Conservation (phyloP, 2,329 filamentous ascomycete species). For the Scytalidium sp. region DNA sequence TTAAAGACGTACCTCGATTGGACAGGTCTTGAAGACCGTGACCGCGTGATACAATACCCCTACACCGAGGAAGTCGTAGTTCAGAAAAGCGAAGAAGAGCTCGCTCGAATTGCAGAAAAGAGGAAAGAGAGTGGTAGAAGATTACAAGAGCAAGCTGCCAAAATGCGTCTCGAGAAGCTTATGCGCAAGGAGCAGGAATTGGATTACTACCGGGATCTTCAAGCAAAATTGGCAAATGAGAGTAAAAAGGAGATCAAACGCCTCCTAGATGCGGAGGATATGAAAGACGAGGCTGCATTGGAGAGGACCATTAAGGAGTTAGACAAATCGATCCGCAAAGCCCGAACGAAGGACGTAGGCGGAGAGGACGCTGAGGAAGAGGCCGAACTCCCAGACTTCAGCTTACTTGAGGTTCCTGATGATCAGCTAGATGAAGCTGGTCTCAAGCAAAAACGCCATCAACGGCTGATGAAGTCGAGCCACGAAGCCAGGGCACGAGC, state of each 20-base stretch:
- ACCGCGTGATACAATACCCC: conserved; percentile 87
- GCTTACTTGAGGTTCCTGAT: conserved; percentile 83
- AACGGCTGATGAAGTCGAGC: conserved; percentile 90
- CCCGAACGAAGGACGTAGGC: conserved; percentile 89
- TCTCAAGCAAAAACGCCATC: conserved; percentile 88
- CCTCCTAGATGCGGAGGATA: conserved; percentile 82
- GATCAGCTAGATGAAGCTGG: conserved; percentile 90
- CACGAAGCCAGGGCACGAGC: conserved; percentile 90
- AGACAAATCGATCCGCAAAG: conserved; percentile 84
- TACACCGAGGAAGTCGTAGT: conserved; percentile 87
- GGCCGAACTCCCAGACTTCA: conserved; percentile 78
- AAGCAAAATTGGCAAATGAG: conserved; percentile 66
- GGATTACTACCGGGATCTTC: conserved; percentile 87
- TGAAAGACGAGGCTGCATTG: conserved; percentile 85
- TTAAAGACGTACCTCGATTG: conserved; percentile 78
- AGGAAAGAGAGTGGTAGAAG: conserved; percentile 91
- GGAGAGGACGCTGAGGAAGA: conserved; percentile 76
- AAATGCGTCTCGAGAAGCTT: conserved; percentile 93
- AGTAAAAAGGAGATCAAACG: conserved; percentile 90
- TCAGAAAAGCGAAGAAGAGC: conserved; percentile 92
- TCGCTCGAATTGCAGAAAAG: conserved; percentile 85
- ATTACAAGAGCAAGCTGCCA: conserved; percentile 92
- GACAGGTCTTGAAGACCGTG: conserved; percentile 86
- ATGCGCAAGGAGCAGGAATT: conserved; percentile 95
- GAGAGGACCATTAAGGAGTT: conserved; percentile 85